Base-by-base conservation (phyloP, 345 rosid species). In the Arabidopsis arenosa region DNA sequence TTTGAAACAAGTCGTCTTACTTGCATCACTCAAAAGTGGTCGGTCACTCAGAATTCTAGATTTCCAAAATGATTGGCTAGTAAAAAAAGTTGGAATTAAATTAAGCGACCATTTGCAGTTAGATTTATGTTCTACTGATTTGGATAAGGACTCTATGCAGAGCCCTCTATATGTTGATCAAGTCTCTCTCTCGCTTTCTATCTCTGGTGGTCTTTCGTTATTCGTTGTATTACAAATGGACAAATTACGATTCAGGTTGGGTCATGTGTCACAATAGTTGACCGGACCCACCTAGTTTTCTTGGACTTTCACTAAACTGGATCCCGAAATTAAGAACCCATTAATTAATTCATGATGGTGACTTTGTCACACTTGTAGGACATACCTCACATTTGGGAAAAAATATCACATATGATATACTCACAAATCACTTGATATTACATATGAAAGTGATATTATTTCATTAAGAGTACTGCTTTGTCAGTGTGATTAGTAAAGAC, bases 251-350 rank as follows among this genome's bases (percentile, higher is more conserved):
- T 35, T 55, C 44, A 53, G 77, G 78, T 66, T 74, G 23, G 72
- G 78, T 74, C 58, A 74, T 36, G 43, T 8, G 78, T 74, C 51
- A 47, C 59, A 44, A 3, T 66, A 66, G 72, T 74, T 56, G 66
- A 57, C 78, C 49, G 66, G 78, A 47, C 78, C 72, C 66, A 66
- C 11, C 9, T 63, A 33, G 63, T 63, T 28, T 63, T 21, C 48
- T 56, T 57, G 65, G 72, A 65, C 30, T 35, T 18, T 43, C 2
- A 56, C 8, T 10, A 6, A 43, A 32, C 65, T 21, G 70, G 48
- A 73, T 33, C 72, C 37, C 54, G 5, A 64, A 33, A 13, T 64
- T 17, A 65, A 60, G 21, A 45, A 18, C 26, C 66, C 66, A 47
- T 66, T 57, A 66, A 66, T 56, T 52, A 66, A 66, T 56, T 52